Percentiles rank a stretch among this genome's conserved stretches.
Conservation (phyloP, 2,329 filamentous ascomycete genomes). For the Neodidymelliopsis sp. region DNA sequence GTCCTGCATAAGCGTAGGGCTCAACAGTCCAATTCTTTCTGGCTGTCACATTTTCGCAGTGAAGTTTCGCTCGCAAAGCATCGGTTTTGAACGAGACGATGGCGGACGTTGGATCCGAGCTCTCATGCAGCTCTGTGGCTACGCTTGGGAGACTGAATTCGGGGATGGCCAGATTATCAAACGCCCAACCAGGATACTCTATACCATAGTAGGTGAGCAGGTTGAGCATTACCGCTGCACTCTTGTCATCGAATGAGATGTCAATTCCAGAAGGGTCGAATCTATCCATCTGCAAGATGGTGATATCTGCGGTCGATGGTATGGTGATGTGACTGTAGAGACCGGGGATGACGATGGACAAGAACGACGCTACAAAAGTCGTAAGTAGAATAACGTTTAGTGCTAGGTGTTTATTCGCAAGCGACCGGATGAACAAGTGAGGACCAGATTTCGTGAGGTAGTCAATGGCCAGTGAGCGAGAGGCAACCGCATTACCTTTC, state of each 20-base stretch:
- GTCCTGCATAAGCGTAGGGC: not conserved
- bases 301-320: not conserved
- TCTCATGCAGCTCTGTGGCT: not conserved
- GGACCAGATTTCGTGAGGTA: conserved; percentile 7
- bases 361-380: conserved; percentile 2
- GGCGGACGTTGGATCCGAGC: not conserved
- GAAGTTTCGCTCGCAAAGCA: not conserved
- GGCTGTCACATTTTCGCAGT: not conserved
- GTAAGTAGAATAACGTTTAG: not conserved
- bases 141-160: not conserved
- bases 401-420: not conserved
- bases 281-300: not conserved
- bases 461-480: not conserved
- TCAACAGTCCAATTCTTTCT: not conserved
- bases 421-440: not conserved
- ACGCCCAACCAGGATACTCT: not conserved
- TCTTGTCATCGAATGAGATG: conserved; percentile 4
- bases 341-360: conserved; percentile 4
- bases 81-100: not conserved
- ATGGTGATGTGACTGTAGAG: not conserved
- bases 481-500: not conserved
- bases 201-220: conserved; percentile 4
- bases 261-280: not conserved
- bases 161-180: not conserved
- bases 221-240: not conserved